Base-by-base conservation (phyloP, 2,329 filamentous ascomycete species). In the Colletotrichum lini region DNA sequence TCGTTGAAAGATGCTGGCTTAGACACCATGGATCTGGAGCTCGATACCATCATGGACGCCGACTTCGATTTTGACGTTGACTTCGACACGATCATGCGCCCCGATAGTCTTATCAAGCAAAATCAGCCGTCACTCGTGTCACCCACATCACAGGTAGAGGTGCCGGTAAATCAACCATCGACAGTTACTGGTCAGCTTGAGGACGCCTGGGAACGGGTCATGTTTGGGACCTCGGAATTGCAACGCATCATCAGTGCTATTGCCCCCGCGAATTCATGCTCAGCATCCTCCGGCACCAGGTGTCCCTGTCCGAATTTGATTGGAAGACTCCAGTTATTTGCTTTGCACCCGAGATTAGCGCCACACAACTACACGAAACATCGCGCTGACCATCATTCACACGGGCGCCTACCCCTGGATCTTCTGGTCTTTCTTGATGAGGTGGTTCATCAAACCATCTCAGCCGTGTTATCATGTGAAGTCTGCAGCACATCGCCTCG, bases 291-390 rank as follows among this genome's bases (percentile, higher is more conserved):
- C 6, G 21, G 18, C 3, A 54, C 15, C 4, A 26, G 40, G 3
- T 64, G 61, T 23, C 4, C 61, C n/a, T 64, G 61, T n/a, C 61
- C 50, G 12, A 54, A 15, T 1, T 38, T 64, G 49, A 64, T 64
- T 4, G 50, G 61, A 21, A 64, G 61, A n/a, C 61, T 64, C 18
- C 61, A 64, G 40, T 40, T 64, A 5, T n/a, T 64, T 38, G 61
- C 61, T 16, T 7, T 45, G 13, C 61, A 64, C n/a, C 38, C 61
- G 21, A 9, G 61, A 54, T 23, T 64, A 16, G 40, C 61, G 15
- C 61, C 61, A 16, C 9, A 13, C 7, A 9, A n/a, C 7, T 2
- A 16, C 8, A 16, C 1, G 2, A 45, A 53, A 40, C n/a, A 44
- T 42, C 52, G 35, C 12, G 45, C 23, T 50, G 26, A 62, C 18